Percentiles rank a stretch among this genome's conserved stretches.
Evolutionary conservation across 805 yeast genomes (phyloP).

Genomic region (Martiniozyma abietophila): DNA sequence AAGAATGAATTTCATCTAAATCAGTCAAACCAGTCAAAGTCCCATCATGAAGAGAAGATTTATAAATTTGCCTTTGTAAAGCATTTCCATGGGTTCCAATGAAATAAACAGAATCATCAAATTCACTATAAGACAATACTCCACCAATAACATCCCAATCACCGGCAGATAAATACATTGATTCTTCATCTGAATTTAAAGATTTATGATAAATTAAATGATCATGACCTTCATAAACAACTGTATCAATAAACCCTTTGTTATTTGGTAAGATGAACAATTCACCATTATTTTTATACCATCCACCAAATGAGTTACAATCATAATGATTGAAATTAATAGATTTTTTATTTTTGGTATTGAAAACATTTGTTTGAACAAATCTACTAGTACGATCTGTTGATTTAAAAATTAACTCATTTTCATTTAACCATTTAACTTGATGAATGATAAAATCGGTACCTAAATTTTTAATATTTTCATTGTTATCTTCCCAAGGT

Average conservation of each 20-base stretch:
- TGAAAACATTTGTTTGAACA: slow-evolving; percentile 40
- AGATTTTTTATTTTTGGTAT: slow-evolving; percentile 25
- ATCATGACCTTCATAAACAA: slow-evolving; percentile 44
- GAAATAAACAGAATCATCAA: slow-evolving; percentile 42
- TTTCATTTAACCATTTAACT: slow-evolving; percentile 46
- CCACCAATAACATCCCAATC: slow-evolving; percentile 44
- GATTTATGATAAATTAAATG: slow-evolving; percentile 56
- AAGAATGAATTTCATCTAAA: slow-evolving; percentile 34
- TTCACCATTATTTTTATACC: slow-evolving; percentile 38
- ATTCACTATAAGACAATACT: slow-evolving; percentile 38
- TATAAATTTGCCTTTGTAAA: slow-evolving; percentile 51
- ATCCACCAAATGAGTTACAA: slow-evolving; percentile 40
- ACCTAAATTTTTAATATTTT: slow-evolving; percentile 18
- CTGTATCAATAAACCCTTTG: slow-evolving; percentile 55
- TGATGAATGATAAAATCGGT: slow-evolving; percentile 51
- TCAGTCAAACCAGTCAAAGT: slow-evolving; percentile 22
- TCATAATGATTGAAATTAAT: slow-evolving; percentile 34
- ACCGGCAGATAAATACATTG: slow-evolving; percentile 36
- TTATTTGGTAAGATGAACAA: slow-evolving; percentile 31
- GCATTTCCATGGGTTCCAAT: slow-evolving; percentile 46
- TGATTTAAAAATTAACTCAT: slow-evolving; percentile 45
- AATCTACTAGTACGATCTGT: slow-evolving; percentile 54
- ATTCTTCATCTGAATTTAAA: slow-evolving; percentile 25
- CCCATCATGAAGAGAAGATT: slow-evolving; percentile 31
- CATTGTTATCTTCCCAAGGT: slow-evolving; percentile 18